Base-by-base conservation (phyloP, 2,329 filamentous ascomycete genomes). In the Bipolaris sorokiniana region DNA sequence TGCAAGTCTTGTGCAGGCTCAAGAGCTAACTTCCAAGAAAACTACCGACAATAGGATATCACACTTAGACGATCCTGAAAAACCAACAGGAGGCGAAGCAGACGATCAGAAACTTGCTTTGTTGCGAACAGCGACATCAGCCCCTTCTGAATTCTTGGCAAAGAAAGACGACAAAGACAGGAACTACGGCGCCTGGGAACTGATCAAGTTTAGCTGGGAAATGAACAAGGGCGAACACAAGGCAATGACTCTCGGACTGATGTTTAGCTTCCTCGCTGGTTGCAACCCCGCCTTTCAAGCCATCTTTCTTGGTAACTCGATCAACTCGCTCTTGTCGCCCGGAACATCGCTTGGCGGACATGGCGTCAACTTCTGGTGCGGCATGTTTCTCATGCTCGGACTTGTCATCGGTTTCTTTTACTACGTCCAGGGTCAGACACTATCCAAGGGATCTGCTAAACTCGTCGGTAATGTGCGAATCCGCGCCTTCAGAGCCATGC, bases 401-500 rank as follows among this genome's bases (percentile, higher is more conserved):
- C 52, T 73, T 1, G 56, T 63, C 13, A 68, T 68, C 6, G 70
- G 64, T 37, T 45, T 50, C 4, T 69, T 69, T 51, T 69, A 74
- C 59, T 70, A 68, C 44, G 49, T 60, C 3, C 71, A 75, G 41
- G 72, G 72, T 11, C 51, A 70, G 34, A 70, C 70, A 2, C 93
- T 98, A 66, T 93, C 92, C 16, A 67, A 59, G 50, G 70, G 70
- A 23, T 74, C 71, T 13, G 70, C 73, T 34, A 84, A 87, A 38
- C 84, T 98, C 22, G 85, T 97, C 52, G 90, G 91, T 72, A 88
- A 92, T 18, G 91, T 94, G 1, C 87, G 95, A 66, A 88, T 95
- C 75, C 83, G 82, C 51, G 90, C 92, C 5, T 98, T 99, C 81
- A 84, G 91, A 31, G 84, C 89, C 31, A 94, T 98, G 82, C 86